Conservation (phyloP, 148 eudicot species). For the Polygonum aviculare region DNA sequence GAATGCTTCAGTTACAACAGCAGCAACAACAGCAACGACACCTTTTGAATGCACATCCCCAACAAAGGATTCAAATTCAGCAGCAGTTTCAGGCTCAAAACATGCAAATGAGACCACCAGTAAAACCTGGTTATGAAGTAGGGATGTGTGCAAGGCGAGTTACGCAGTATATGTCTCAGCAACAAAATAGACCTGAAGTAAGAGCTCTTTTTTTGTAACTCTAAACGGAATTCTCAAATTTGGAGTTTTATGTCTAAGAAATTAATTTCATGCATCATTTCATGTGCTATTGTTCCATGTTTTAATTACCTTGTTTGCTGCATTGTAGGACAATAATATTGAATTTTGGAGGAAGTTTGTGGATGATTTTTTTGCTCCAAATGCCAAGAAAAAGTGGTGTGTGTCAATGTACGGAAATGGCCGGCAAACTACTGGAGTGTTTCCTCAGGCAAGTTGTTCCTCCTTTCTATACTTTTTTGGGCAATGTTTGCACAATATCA, state of each 20-base stretch:
- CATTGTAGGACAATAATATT: constrained; percentile 70
- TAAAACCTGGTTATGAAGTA: constrained; percentile 71
- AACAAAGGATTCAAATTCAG: constrained; percentile 56
- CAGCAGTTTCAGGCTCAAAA: constrained; percentile 61
- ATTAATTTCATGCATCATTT: background rate
- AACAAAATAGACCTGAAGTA: constrained; percentile 93
- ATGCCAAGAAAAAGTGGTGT: constrained; percentile 98
- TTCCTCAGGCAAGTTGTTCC: constrained; percentile 55
- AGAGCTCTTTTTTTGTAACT: constrained; percentile 15
- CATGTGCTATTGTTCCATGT: background rate
- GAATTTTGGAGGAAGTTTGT: constrained; percentile 97
- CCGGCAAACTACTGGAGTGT: constrained; percentile 86
- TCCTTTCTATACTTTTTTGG: background rate
- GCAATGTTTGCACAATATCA: background rate
- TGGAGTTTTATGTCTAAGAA: background rate
- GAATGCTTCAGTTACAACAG: constrained; percentile 58
- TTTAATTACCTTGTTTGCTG: background rate
- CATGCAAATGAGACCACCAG: constrained; percentile 67
- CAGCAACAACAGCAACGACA: constrained; percentile 27
- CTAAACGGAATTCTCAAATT: background rate
- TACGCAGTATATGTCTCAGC: constrained; percentile 96
- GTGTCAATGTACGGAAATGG: constrained; percentile 98
- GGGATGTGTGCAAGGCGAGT: constrained; percentile 95
- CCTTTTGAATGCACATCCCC: constrained; percentile 64
- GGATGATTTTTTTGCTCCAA: constrained; percentile 77